Percentiles rank a stretch among this genome's conserved stretches.
Evolutionary conservation across 495 filamentous ascomycete species (phyloP).

Genomic region (Staphylotrichum tortipilum): DNA sequence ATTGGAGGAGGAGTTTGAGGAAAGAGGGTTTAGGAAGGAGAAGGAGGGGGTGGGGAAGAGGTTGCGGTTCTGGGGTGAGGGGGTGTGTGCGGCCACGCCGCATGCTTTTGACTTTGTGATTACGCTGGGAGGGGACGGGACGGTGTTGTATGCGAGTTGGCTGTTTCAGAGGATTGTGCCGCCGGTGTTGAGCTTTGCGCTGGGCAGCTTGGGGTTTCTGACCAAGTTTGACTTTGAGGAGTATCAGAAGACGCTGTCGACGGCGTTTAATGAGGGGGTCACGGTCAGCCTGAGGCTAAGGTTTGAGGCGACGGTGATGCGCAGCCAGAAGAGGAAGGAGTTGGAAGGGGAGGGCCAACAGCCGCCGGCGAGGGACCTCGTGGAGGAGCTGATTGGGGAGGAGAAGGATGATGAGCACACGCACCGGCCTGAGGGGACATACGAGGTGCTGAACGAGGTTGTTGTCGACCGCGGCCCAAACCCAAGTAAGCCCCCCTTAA

Average conservation of each 20-base stretch:
- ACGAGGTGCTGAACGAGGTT: slow-evolving; percentile 86
- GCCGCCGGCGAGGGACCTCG: slow-evolving; percentile 56
- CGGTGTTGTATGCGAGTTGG: slow-evolving; percentile 92
- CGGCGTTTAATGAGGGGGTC: slow-evolving; percentile 73
- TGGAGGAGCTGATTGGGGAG: slow-evolving; percentile 81
- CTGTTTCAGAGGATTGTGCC: slow-evolving; percentile 95
- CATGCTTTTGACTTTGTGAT: slow-evolving; percentile 90
- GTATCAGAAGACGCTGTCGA: slow-evolving; percentile 59
- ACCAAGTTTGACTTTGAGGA: slow-evolving; percentile 90
- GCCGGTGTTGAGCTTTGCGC: slow-evolving; percentile 80
- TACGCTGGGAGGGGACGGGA: slow-evolving; percentile 93
- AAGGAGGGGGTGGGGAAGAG: slow-evolving; percentile 39
- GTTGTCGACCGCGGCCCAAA: slow-evolving; percentile 90
- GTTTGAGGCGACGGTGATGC: slow-evolving; percentile 94
- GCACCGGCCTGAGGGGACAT: slow-evolving; percentile 69
- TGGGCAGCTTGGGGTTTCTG: slow-evolving; percentile 88
- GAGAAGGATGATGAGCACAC: slow-evolving; percentile 72
- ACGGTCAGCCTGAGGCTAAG: slow-evolving; percentile 78
- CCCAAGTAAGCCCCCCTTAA: slow-evolving; percentile 49
- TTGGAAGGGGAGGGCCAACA: slow-evolving; percentile 20
- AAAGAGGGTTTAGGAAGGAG: slow-evolving; percentile 15
- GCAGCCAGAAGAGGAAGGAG: slow-evolving; percentile 50
- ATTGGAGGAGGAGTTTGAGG: slow-evolving; percentile 23
- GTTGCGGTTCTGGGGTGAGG: slow-evolving; percentile 73
- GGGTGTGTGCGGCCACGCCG: slow-evolving; percentile 65